Evolutionary conservation across 1,284 basidiomycete genomes (phyloP).

Genomic region (Neonothopanus nambi): DNA sequence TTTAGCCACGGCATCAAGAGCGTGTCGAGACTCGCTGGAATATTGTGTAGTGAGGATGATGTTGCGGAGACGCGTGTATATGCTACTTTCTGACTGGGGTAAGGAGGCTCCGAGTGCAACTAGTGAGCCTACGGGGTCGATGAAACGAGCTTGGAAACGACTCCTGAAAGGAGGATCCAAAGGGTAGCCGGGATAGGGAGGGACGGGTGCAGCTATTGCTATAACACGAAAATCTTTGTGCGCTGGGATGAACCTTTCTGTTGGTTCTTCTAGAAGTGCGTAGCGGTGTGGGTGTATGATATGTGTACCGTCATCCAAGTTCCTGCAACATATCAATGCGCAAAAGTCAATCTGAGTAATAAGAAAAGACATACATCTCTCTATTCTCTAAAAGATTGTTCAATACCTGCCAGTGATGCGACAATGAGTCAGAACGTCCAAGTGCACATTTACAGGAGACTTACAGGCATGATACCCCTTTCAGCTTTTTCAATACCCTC

Average conservation of each 20-base stretch:
- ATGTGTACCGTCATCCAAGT: slow-evolving; percentile 72
- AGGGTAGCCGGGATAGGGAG: slow-evolving; percentile 65
- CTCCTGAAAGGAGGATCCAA: slow-evolving; percentile 69
- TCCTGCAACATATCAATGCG: slow-evolving; percentile 36
- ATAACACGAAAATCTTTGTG: slow-evolving; percentile 65
- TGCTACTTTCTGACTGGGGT: neutral
- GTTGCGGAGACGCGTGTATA: slow-evolving; percentile 44
- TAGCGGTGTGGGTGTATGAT: slow-evolving; percentile 64
- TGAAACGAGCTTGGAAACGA: slow-evolving; percentile 66
- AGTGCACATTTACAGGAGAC: slow-evolving; percentile 18
- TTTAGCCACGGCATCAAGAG: slow-evolving; percentile 50
- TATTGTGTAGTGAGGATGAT: slow-evolving; percentile 62
- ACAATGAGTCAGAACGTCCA: slow-evolving; percentile 2
- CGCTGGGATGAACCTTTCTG: slow-evolving; percentile 54
- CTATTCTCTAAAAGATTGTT: slow-evolving; percentile 70
- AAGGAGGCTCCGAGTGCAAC: slow-evolving; percentile 37
- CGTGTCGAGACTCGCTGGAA: slow-evolving; percentile 54
- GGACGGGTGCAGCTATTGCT: slow-evolving; percentile 65
- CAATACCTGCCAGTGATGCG: slow-evolving; percentile 40
- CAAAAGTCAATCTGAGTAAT: neutral
- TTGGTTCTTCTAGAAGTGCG: slow-evolving; percentile 44
- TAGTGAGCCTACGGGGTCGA: slow-evolving; percentile 59
- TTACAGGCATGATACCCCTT: slow-evolving; percentile 57
- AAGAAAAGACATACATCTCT: slow-evolving; percentile 50
- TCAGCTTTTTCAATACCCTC: slow-evolving; percentile 73